phyloP scores from a whole-genome alignment of 2,329 filamentous ascomycete species.

The Beauveria australis region DNA sequence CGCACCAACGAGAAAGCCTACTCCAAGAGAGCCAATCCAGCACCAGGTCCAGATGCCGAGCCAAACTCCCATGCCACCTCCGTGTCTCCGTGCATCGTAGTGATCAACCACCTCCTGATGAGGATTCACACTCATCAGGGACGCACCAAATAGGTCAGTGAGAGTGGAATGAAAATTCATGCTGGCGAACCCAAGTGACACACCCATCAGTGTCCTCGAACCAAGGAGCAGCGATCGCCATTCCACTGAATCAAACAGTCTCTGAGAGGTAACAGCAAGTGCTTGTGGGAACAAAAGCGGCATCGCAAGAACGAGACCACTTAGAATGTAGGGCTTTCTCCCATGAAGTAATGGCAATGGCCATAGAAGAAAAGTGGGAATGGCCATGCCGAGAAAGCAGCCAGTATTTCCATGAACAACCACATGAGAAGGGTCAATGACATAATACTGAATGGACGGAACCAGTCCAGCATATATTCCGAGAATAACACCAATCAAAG shows the following conservation, averaged over 20 bases:
- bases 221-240: constrained; percentile 56
- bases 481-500: constrained; percentile 60
- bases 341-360: constrained; percentile 68
- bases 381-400: constrained; percentile 61
- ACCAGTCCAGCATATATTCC: constrained; percentile 74
- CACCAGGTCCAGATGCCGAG: constrained; percentile 72
- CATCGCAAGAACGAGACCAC: constrained; percentile 59
- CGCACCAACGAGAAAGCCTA: constrained; percentile 67
- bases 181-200: constrained; percentile 64
- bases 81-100: constrained; percentile 63
- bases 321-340: constrained; percentile 67
- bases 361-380: constrained; percentile 65
- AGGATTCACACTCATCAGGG: constrained; percentile 62
- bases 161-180: constrained; percentile 68
- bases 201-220: constrained; percentile 57
- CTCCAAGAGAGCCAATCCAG: constrained; percentile 60
- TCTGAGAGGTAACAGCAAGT: constrained; percentile 48
- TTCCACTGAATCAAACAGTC: constrained; percentile 45
- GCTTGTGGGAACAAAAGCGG: constrained; percentile 71
- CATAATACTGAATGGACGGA: constrained; percentile 69
- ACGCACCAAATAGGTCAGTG: constrained; percentile 69
- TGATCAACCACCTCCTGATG: constrained; percentile 63
- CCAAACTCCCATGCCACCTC: constrained; percentile 75
- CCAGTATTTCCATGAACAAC: constrained; percentile 66
- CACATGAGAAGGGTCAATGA: constrained; percentile 60